Conservation (phyloP, 345 rosid genomes). For the Chamaenerion angustifolium region DNA sequence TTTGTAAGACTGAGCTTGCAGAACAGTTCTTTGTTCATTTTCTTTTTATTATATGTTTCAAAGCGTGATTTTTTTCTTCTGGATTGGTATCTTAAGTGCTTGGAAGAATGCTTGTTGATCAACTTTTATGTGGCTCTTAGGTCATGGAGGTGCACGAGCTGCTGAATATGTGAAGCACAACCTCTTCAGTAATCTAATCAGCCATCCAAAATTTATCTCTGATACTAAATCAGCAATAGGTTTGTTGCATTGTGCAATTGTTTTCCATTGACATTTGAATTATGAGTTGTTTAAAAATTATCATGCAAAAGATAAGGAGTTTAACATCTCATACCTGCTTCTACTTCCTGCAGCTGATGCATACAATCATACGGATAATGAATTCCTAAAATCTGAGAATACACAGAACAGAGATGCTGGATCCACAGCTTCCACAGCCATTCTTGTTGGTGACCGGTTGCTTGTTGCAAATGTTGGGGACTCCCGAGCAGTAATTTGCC, state of each 20-base stretch:
- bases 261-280: neutral
- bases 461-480: slow-evolving; percentile 98
- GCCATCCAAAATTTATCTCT: slow-evolving; percentile 88
- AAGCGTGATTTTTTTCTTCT: no score
- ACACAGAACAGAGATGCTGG: slow-evolving; percentile 97
- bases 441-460: slow-evolving; percentile 84
- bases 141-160: slow-evolving; percentile 99
- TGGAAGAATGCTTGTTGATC: neutral
- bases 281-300: no score
- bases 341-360: slow-evolving; percentile 66
- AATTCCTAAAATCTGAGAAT: slow-evolving; percentile 81
- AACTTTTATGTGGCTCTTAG: slow-evolving; percentile 25
- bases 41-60: no score
- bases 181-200: slow-evolving; percentile 87
- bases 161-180: slow-evolving; percentile 96
- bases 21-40: no score
- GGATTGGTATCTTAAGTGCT: neutral
- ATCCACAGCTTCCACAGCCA: slow-evolving; percentile 96
- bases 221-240: slow-evolving; percentile 94
- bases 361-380: slow-evolving; percentile 81
- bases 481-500: slow-evolving; percentile 94
- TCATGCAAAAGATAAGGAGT: no score
- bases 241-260: slow-evolving; percentile 9
- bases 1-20: no score
- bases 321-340: neutral